Conservation (phyloP, 768 basidiomycete species). For the Paxillus rubicundulus region DNA sequence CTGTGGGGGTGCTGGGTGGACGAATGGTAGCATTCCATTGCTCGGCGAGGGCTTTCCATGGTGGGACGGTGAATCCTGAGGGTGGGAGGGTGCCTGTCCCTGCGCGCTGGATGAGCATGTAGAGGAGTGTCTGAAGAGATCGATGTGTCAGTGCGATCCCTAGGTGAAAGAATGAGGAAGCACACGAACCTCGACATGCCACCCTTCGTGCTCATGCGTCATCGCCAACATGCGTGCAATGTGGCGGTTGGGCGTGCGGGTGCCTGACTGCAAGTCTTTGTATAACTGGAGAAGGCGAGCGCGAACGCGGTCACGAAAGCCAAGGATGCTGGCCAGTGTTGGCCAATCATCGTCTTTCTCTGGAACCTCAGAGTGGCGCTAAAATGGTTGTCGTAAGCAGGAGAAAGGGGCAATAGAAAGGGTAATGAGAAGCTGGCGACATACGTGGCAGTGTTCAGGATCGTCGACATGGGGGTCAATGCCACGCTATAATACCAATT, state of each 20-base stretch:
- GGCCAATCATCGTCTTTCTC: constrained; percentile 88
- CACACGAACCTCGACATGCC: constrained; percentile 74
- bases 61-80: constrained; percentile 63
- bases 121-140: constrained; percentile 67
- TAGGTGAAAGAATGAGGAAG: background rate
- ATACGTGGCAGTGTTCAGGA: constrained; percentile 78
- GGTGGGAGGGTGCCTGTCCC: constrained; percentile 71
- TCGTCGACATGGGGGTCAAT: constrained; percentile 95
- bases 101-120: constrained; percentile 84
- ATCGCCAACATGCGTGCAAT: constrained; percentile 78
- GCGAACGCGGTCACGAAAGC: constrained; percentile 78
- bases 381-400: background rate
- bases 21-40: constrained; percentile 51
- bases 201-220: constrained; percentile 86
- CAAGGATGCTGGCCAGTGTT: constrained; percentile 61
- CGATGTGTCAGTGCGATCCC: background rate
- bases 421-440: constrained; percentile 21
- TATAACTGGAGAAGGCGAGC: constrained; percentile 63
- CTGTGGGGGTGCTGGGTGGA: constrained; percentile 39
- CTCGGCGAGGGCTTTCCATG: constrained; percentile 57
- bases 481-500: constrained; percentile 48
- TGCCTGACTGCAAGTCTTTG: constrained; percentile 51
- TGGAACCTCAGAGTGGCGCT: constrained; percentile 89
- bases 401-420: no score
- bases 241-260: constrained; percentile 52